phyloP scores from a whole-genome alignment of 192 early-diverging fungal genomes.

The Umbelopsis sp. region DNA sequence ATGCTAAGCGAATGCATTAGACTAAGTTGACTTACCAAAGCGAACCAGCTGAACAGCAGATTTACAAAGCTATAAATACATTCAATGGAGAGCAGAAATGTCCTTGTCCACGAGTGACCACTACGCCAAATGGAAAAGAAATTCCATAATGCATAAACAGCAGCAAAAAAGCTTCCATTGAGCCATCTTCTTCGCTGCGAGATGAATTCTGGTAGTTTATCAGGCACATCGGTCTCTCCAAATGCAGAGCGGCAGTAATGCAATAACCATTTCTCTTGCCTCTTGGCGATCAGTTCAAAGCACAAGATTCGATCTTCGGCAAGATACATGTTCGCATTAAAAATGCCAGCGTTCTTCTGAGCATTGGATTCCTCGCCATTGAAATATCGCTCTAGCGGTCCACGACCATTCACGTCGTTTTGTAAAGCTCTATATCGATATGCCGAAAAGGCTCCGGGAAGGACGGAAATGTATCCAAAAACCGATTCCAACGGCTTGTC shows the following conservation, averaged over 20 bases:
- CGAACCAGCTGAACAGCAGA: slow-evolving; percentile 63
- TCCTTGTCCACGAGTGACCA: slow-evolving; percentile 58
- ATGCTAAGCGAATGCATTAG: neutral
- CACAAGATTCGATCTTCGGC: slow-evolving; percentile 87
- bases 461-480: slow-evolving; percentile 78
- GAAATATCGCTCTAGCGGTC: slow-evolving; percentile 72
- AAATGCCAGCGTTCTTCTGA: slow-evolving; percentile 45
- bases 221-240: slow-evolving; percentile 79
- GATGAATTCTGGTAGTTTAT: slow-evolving; percentile 71
- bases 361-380: slow-evolving; percentile 62
- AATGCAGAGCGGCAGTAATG: slow-evolving; percentile 66
- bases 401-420: slow-evolving; percentile 42
- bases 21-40: slow-evolving; percentile 43
- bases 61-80: slow-evolving; percentile 69
- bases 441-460: slow-evolving; percentile 83
- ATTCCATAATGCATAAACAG: slow-evolving; percentile 63
- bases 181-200: slow-evolving; percentile 83
- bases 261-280: slow-evolving; percentile 59
- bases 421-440: slow-evolving; percentile 69
- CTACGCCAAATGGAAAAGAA: slow-evolving; percentile 58
- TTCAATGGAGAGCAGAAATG: slow-evolving; percentile 60
- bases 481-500: slow-evolving; percentile 77
- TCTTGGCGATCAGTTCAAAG: slow-evolving; percentile 80
- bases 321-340: slow-evolving; percentile 60
- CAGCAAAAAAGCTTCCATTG: slow-evolving; percentile 80